phyloP scores from a whole-genome alignment of 768 basidiomycete genomes.

The Boletus sensibilis region DNA sequence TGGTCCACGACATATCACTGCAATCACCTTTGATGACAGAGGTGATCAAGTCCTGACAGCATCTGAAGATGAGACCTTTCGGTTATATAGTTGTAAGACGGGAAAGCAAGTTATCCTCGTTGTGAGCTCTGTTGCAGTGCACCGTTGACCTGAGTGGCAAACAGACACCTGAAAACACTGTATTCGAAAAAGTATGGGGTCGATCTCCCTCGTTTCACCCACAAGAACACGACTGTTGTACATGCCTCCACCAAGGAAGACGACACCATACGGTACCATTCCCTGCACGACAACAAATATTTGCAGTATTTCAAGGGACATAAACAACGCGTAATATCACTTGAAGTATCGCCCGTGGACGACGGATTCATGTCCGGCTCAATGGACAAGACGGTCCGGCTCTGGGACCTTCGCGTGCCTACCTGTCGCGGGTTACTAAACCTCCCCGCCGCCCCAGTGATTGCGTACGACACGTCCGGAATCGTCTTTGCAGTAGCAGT shows the following conservation, averaged over 20 bases:
- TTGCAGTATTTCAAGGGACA: conserved; percentile 96
- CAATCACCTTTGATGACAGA: conserved; percentile 86
- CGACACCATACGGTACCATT: conserved; percentile 93
- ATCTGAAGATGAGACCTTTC: conserved; percentile 89
- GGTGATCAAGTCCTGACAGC: conserved; percentile 87
- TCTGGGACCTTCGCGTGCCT: conserved; percentile 90
- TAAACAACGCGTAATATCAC: conserved; percentile 81
- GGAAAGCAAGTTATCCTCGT: conserved; percentile 79
- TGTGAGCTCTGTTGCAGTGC: conserved; percentile 11
- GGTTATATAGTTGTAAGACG: conserved; percentile 82
- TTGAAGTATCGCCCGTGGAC: conserved; percentile 89
- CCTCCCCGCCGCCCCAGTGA: conserved; percentile 70
- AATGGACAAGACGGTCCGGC: conserved; percentile 88
- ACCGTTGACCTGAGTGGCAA: conserved; percentile 28
- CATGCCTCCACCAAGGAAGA: conserved; percentile 95
- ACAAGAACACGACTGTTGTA: conserved; percentile 80
- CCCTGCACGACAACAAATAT: conserved; percentile 94
- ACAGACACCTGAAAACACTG: conserved; percentile 71
- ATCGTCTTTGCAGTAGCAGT: conserved; percentile 85
- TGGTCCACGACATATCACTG: conserved; percentile 77
- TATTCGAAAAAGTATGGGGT: conserved; percentile 97
- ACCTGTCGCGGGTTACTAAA: conserved; percentile 76
- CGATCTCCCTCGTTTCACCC: conserved; percentile 92
- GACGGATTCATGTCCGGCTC: conserved; percentile 96
- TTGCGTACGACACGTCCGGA: conserved; percentile 82